A percentile compares a stretch with the other conserved stretches of the same genome.
These are phyloP conservation scores for Cystobasidium pallidum DNA, from an alignment of 1,284 basidiomycete genomes.

Conservation along the genomic window DNA sequence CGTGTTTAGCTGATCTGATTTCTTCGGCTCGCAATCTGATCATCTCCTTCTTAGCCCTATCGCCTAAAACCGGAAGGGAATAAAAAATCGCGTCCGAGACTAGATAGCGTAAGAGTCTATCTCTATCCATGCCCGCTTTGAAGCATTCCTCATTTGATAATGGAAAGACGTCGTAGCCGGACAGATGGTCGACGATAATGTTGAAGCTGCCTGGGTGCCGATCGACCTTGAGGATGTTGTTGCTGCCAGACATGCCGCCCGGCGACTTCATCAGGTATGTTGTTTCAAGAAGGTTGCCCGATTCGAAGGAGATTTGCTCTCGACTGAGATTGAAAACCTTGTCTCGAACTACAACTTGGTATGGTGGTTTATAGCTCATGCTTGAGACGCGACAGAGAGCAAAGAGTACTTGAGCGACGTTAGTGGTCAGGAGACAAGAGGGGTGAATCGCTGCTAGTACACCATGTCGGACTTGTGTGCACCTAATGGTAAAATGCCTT, in stretches of 20 bases:
- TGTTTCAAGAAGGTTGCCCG: conserved; percentile 22
- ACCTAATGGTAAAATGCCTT: no score
- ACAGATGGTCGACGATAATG: conserved; percentile 18
- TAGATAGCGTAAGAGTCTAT: conserved; percentile 15
- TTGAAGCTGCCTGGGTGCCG: conserved; percentile 27
- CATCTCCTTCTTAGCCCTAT: conserved; percentile 25
- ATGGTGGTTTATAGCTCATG: conserved; percentile 26
- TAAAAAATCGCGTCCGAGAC: conserved; percentile 21
- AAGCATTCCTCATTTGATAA: conserved; percentile 21
- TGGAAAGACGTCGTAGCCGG: conserved; percentile 30
- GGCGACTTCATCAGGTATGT: conserved; percentile 23
- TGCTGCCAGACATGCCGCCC: conserved; percentile 13
- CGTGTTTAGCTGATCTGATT: conserved; percentile 5
- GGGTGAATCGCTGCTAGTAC: no score
- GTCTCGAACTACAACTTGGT: conserved; percentile 22
- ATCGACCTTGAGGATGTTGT: conserved; percentile 27
- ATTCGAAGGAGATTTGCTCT: conserved; percentile 26
- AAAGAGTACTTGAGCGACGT: not conserved
- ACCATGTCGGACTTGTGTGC: no score
- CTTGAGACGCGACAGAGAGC: no score
- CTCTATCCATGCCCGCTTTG: conserved; percentile 23
- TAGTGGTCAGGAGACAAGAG: not conserved
- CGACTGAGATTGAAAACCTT: conserved; percentile 29
- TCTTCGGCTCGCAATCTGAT: conserved; percentile 26
- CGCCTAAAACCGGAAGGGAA: conserved; percentile 1